These are phyloP conservation scores for Amniculicola lignicola DNA, from an alignment of 495 filamentous ascomycete genomes.

Conservation along the genomic window DNA sequence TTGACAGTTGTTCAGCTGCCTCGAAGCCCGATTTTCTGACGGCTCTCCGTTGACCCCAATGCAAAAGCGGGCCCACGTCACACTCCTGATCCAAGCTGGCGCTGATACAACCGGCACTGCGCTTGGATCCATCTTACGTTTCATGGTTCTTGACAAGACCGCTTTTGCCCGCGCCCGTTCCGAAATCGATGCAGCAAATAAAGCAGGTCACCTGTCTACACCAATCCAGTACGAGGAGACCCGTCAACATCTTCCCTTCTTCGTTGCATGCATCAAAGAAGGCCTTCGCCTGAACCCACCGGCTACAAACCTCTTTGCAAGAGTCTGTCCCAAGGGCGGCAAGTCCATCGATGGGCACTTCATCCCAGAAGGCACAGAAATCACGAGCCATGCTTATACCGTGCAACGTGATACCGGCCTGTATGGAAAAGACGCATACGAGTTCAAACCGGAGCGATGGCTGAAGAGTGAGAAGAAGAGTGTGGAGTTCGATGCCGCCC, in stretches of 20 bases:
- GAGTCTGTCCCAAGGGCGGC: conserved; percentile 52
- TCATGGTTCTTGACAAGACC: conserved; percentile 47
- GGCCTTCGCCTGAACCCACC: conserved; percentile 56
- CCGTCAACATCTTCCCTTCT: conserved; percentile 50
- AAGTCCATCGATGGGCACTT: conserved; percentile 51
- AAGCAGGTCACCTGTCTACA: conserved; percentile 40
- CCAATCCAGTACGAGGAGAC: conserved; percentile 42
- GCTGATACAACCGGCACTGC: conserved; percentile 62
- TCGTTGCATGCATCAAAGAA: conserved; percentile 66
- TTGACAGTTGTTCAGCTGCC: background rate
- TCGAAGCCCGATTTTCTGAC: conserved; percentile 17
- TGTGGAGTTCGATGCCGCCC: conserved; percentile 10
- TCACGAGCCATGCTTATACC: conserved; percentile 57
- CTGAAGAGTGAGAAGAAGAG: conserved; percentile 48
- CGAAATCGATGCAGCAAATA: conserved; percentile 48
- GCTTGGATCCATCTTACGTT: conserved; percentile 56
- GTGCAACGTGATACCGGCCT: conserved; percentile 50
- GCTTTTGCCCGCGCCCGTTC: conserved; percentile 45
- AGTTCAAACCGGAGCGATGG: conserved; percentile 65
- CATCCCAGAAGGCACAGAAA: conserved; percentile 49
- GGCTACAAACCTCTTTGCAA: conserved; percentile 51
- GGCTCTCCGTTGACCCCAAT: conserved; percentile 2
- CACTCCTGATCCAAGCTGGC: conserved; percentile 46
- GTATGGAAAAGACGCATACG: conserved; percentile 63
- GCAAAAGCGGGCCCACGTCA: conserved; percentile 24